These are phyloP conservation scores for Phialophora tarda DNA, from an alignment of 2,329 filamentous ascomycete genomes.

Conservation along the genomic window DNA sequence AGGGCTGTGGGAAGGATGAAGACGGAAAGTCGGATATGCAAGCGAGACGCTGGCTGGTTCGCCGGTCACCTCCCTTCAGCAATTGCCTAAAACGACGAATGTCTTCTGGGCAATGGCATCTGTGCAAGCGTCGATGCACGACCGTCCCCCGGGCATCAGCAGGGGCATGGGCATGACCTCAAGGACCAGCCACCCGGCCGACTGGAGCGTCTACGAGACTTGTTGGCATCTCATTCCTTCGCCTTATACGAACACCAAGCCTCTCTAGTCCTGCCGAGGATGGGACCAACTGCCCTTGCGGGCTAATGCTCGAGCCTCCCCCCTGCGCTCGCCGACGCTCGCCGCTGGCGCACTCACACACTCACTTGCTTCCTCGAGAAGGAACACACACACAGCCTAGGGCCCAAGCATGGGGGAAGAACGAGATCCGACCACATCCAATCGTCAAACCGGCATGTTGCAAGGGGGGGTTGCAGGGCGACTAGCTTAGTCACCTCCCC, in stretches of 20 bases:
- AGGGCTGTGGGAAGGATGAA: neutral
- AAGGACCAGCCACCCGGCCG: neutral
- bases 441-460: neutral
- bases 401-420: neutral
- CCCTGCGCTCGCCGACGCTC: neutral
- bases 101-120: neutral
- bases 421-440: neutral
- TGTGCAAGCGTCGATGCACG: neutral
- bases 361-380: neutral
- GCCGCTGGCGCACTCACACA: neutral
- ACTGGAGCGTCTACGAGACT: neutral
- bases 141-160: neutral
- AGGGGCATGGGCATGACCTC: neutral
- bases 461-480: neutral
- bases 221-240: neutral
- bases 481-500: conserved; percentile 11
- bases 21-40: neutral
- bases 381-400: neutral
- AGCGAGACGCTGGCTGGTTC: neutral
- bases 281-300: neutral
- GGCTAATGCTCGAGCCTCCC: neutral
- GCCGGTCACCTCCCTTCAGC: neutral
- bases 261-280: neutral
- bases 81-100: neutral
- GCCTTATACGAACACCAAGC: neutral